Conservation (phyloP, 139 green algal genomes). For the Limnomonas spitsbergensis region DNA sequence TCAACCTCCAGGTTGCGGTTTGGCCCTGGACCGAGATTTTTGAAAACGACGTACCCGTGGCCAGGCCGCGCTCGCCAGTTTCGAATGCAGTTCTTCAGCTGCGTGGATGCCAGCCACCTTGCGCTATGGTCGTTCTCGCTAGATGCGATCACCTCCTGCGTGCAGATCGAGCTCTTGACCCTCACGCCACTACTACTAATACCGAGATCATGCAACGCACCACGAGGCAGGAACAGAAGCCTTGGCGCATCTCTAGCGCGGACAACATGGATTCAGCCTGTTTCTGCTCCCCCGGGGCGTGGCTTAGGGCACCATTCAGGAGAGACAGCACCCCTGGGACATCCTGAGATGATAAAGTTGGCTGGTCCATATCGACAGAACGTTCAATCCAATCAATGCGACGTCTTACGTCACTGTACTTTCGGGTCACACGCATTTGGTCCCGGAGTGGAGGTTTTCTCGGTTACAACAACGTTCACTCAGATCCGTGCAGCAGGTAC, state of each 20-base stretch:
- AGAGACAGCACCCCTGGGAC: neutral
- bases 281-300: neutral
- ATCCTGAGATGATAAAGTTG: neutral
- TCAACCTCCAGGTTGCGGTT: slow-evolving; percentile 65
- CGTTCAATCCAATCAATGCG: too few species aligned
- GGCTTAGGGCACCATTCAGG: neutral
- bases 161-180: neutral
- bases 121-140: slow-evolving; percentile 40
- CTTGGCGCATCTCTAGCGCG: slow-evolving; percentile 53
- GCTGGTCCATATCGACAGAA: too few species aligned
- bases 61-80: slow-evolving; percentile 61
- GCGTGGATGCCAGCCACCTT: slow-evolving; percentile 81
- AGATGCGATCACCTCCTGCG: slow-evolving; percentile 14
- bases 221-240: slow-evolving; percentile 82
- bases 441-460: too few species aligned
- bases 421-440: too few species aligned
- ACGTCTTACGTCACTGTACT: too few species aligned
- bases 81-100: slow-evolving; percentile 89
- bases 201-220: slow-evolving; percentile 37
- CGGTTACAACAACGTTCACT: too few species aligned
- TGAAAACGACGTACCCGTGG: slow-evolving; percentile 35
- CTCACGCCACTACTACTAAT: neutral
- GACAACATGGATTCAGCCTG: slow-evolving; percentile 64
- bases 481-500: too few species aligned
- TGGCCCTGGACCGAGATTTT: slow-evolving; percentile 70